Evolutionary conservation across 768 basidiomycete genomes (phyloP).

Genomic region (Podaxis pistillaris): DNA sequence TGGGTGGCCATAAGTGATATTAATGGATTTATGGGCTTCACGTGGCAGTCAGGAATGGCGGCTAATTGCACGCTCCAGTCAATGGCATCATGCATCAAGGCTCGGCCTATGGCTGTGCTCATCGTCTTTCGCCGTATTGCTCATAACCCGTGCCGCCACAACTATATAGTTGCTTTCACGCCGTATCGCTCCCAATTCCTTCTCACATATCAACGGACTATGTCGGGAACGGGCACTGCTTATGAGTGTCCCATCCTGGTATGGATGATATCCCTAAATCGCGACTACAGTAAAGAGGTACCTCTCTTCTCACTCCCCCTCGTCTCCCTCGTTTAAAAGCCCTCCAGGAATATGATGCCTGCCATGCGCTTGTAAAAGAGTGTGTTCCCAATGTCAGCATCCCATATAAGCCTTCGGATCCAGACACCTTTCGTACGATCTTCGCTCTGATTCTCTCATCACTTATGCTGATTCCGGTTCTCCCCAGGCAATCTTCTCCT

Average conservation of each 20-base stretch:
- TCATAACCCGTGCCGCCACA: too few relatives aligned
- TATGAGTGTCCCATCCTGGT: slow-evolving; percentile 67
- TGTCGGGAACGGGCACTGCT: background rate
- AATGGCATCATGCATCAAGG: too few relatives aligned
- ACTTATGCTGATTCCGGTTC: slow-evolving; percentile 10
- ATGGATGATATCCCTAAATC: slow-evolving; percentile 79
- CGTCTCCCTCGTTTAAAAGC: slow-evolving; percentile 14
- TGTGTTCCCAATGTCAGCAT: slow-evolving; percentile 60
- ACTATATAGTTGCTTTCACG: too few relatives aligned
- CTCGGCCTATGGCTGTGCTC: too few relatives aligned
- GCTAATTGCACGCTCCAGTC: too few relatives aligned
- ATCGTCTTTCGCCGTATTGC: too few relatives aligned
- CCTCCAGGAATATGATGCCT: slow-evolving; percentile 70
- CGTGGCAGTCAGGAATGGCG: too few relatives aligned
- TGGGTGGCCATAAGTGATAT: background rate
- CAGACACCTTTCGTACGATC: slow-evolving; percentile 67
- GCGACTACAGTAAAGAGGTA: slow-evolving; percentile 69
- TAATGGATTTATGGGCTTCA: background rate
- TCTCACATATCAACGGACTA: background rate
- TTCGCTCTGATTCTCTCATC: background rate
- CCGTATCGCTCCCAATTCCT: too few relatives aligned
- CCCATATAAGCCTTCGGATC: slow-evolving; percentile 51
- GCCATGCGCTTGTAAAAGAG: slow-evolving; percentile 55
- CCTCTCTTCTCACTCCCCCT: slow-evolving; percentile 17
- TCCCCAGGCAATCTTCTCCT: slow-evolving; percentile 64